These are phyloP conservation scores for Exserohilum rostratum DNA, from an alignment of 2,329 filamentous ascomycete genomes.

Conservation along the genomic window DNA sequence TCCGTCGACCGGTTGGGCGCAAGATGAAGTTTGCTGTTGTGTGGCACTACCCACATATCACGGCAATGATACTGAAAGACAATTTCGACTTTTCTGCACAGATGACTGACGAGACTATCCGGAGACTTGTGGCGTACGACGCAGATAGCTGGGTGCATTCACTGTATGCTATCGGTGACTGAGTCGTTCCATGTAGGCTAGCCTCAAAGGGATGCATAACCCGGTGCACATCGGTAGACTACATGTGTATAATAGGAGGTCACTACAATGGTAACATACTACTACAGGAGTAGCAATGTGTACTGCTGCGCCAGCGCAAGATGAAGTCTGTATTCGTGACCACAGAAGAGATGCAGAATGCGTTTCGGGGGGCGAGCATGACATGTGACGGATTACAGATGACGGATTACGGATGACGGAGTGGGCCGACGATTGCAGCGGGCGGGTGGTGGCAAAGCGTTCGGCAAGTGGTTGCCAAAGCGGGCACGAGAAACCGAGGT, in stretches of 20 bases:
- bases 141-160: constrained; percentile 46
- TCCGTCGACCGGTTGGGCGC: constrained; percentile 65
- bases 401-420: background rate
- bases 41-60: constrained; percentile 42
- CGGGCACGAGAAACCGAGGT: constrained; percentile 31
- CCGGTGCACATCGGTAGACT: background rate
- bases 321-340: background rate
- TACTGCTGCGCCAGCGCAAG: background rate
- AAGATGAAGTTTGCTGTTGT: constrained; percentile 66
- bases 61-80: constrained; percentile 46
- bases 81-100: constrained; percentile 45
- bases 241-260: background rate
- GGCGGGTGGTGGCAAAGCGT: constrained; percentile 3
- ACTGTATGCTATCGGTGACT: constrained; percentile 46
- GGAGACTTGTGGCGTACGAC: constrained; percentile 45
- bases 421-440: background rate
- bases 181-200: constrained; percentile 4
- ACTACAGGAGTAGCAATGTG: background rate
- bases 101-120: constrained; percentile 44
- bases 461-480: constrained; percentile 26
- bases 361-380: background rate
- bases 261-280: background rate
- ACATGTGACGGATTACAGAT: background rate
- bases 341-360: background rate
- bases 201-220: background rate